Evolutionary conservation across 2,329 filamentous ascomycete species (phyloP).

Genomic region (Cladosporium halotolerans): DNA sequence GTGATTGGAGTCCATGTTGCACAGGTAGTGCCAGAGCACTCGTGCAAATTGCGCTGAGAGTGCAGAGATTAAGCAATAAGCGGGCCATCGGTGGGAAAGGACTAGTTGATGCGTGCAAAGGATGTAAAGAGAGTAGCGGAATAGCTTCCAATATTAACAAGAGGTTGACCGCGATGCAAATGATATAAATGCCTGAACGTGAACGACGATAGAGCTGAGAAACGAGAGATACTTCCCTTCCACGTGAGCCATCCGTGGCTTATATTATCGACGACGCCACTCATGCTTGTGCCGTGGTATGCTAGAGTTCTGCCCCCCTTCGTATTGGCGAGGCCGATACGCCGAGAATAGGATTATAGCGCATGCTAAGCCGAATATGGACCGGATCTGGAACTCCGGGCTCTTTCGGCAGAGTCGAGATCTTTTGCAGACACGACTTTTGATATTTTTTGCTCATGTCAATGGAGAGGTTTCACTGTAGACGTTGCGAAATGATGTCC

Average conservation of each 20-base stretch:
- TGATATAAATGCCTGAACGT: background rate
- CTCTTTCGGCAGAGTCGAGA: background rate
- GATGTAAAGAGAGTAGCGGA: background rate
- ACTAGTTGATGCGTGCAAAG: background rate
- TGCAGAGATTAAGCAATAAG: background rate
- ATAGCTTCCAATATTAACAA: background rate
- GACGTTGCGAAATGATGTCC: background rate
- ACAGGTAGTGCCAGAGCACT: background rate
- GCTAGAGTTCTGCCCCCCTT: background rate
- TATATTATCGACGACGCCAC: constrained; percentile 1
- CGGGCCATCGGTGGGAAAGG: background rate
- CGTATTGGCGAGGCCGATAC: background rate
- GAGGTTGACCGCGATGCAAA: background rate
- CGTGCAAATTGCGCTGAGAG: background rate
- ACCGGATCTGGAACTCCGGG: background rate
- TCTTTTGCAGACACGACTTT: background rate
- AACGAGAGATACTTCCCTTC: background rate
- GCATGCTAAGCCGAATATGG: background rate
- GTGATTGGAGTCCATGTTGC: background rate
- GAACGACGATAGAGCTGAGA: background rate
- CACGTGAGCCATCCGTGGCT: background rate
- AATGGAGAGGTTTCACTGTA: background rate
- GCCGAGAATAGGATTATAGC: constrained; percentile 6
- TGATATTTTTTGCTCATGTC: background rate
- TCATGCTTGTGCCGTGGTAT: constrained; percentile 3